A percentile compares a stretch with the other conserved stretches of the same genome.
Evolutionary conservation across 177 flowering plant species (phyloP).

Genomic region (Vitis hybrid): DNA sequence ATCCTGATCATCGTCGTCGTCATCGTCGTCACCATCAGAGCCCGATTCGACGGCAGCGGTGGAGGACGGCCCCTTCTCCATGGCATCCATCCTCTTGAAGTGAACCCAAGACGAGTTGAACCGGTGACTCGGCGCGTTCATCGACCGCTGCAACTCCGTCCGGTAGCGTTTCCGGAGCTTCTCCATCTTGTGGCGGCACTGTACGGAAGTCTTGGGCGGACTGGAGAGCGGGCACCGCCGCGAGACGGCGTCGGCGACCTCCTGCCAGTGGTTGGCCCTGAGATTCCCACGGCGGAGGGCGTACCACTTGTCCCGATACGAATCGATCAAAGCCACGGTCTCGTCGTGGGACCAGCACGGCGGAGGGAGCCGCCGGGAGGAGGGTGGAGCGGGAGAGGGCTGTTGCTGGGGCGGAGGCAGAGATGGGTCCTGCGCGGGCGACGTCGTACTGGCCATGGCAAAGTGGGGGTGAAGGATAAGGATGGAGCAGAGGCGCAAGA

Average conservation of each 20-base stretch:
- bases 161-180: slow-evolving; percentile 92
- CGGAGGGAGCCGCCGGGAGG: slow-evolving; percentile 62
- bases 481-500: neutral
- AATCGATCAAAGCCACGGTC: slow-evolving; percentile 72
- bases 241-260: slow-evolving; percentile 73
- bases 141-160: slow-evolving; percentile 63
- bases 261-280: slow-evolving; percentile 84
- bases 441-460: neutral
- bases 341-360: slow-evolving; percentile 96
- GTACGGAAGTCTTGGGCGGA: slow-evolving; percentile 80
- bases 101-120: slow-evolving; percentile 51
- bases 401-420: neutral
- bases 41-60: slow-evolving; percentile 12
- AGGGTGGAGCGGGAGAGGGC: slow-evolving; percentile 4
- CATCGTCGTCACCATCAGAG: slow-evolving; percentile 23
- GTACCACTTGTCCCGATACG: slow-evolving; percentile 87
- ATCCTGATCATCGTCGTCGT: slow-evolving; percentile 22
- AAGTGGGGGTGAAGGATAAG: neutral
- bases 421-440: neutral
- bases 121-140: slow-evolving; percentile 21
- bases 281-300: slow-evolving; percentile 83
- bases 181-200: slow-evolving; percentile 99
- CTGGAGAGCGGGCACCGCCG: slow-evolving; percentile 46
- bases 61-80: slow-evolving; percentile 52
- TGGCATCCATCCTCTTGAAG: slow-evolving; percentile 50